phyloP scores from a whole-genome alignment of 441 rosid species.

The Raphanus hybrid region DNA sequence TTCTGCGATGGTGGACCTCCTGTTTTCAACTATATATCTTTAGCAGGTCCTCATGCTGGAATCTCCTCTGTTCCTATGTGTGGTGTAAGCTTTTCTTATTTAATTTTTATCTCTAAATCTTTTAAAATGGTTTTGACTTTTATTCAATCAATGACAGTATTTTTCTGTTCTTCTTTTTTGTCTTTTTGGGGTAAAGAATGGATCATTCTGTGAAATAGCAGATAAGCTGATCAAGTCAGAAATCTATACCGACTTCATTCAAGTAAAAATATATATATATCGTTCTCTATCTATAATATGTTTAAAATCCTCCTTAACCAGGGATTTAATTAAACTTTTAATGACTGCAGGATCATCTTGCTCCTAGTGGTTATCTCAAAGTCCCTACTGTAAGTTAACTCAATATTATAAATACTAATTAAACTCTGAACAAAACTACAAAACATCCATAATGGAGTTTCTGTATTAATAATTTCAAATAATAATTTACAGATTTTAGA shows the following conservation, averaged over 20 bases:
- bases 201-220: constrained; percentile 51
- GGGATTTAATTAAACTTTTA: not conserved
- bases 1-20: constrained; percentile 84
- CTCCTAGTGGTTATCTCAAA: constrained; percentile 75
- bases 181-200: constrained; percentile 38
- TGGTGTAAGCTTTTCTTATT: constrained; percentile 55
- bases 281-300: not conserved
- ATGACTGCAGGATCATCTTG: constrained; percentile 66
- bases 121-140: not conserved
- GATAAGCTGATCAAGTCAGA: constrained; percentile 53
- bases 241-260: constrained; percentile 59
- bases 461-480: not conserved
- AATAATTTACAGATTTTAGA: too few species aligned
- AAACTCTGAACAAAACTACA: too few species aligned
- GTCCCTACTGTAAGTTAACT: constrained; percentile 64
- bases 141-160: not conserved
- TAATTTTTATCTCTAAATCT: not conserved
- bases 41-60: constrained; percentile 98
- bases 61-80: constrained; percentile 88
- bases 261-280: constrained; percentile 50
- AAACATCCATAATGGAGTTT: too few species aligned
- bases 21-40: constrained; percentile 76
- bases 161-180: constrained; percentile 1
- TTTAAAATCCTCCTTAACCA: not conserved
- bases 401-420: not conserved